Conservation (phyloP, 73 alveolate species). For the Paramecium caudatum region DNA sequence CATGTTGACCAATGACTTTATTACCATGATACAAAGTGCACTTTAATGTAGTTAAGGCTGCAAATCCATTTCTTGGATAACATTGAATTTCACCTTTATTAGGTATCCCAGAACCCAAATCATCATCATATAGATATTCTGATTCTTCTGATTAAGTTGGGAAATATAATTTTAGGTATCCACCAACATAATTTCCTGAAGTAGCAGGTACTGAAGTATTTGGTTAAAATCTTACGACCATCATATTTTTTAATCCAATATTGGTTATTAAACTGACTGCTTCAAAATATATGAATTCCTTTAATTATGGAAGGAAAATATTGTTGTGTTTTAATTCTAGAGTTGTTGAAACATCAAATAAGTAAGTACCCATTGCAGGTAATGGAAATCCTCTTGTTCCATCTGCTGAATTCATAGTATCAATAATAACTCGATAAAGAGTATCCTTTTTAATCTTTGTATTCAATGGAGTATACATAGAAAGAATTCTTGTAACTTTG, state of each 20-base stretch:
- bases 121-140: conserved; percentile 59
- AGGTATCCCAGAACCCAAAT: conserved; percentile 58
- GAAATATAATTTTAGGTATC: conserved; percentile 56
- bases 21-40: conserved; percentile 55
- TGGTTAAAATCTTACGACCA: conserved; percentile 52
- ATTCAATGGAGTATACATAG: conserved; percentile 5
- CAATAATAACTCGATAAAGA: conserved; percentile 5
- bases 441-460: conserved; percentile 8
- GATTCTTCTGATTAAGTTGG: conserved; percentile 40
- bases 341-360: conserved; percentile 10
- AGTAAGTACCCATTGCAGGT: conserved; percentile 39
- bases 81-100: conserved; percentile 52
- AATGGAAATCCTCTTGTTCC: conserved; percentile 26
- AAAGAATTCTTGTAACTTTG: neutral
- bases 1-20: conserved; percentile 25
- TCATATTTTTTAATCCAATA: conserved; percentile 22
- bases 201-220: neutral
- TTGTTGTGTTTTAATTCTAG: conserved; percentile 9
- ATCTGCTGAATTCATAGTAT: conserved; percentile 28
- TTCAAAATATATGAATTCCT: conserved; percentile 34
- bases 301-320: conserved; percentile 27
- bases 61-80: conserved; percentile 54
- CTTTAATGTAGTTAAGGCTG: conserved; percentile 13
- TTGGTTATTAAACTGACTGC: conserved; percentile 29
- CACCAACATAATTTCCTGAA: conserved; percentile 28